Evolutionary conservation across 1,139 yeast species (phyloP).

Genomic region (Candida sanyaensis): DNA sequence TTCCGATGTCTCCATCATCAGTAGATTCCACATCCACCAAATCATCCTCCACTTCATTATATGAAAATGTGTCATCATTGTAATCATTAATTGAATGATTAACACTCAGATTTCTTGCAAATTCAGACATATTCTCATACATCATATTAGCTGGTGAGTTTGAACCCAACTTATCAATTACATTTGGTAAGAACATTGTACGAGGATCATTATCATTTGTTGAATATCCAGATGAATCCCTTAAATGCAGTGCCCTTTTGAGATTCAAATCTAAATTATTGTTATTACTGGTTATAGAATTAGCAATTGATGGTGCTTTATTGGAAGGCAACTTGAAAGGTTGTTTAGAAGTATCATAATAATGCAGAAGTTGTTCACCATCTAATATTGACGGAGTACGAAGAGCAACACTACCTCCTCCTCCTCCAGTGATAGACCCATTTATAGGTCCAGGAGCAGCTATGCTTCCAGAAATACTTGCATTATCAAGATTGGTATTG

Average conservation of each 20-base stretch:
- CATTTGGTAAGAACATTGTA: not conserved
- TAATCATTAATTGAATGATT: slow-evolving; percentile 14
- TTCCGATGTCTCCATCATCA: slow-evolving; percentile 29
- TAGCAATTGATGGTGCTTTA: slow-evolving; percentile 20
- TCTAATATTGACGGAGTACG: slow-evolving; percentile 9
- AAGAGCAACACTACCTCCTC: slow-evolving; percentile 1
- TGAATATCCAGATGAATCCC: slow-evolving; percentile 15
- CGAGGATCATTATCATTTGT: slow-evolving; percentile 9
- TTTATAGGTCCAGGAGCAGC: not conserved
- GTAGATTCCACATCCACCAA: slow-evolving; percentile 33
- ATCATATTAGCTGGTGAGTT: not conserved
- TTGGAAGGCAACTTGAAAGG: slow-evolving; percentile 7
- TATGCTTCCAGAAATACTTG: slow-evolving; percentile 16
- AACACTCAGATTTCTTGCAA: slow-evolving; percentile 8
- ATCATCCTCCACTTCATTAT: slow-evolving; percentile 32
- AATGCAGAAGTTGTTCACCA: slow-evolving; percentile 3
- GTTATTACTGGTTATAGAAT: slow-evolving; percentile 22
- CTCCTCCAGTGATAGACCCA: slow-evolving; percentile 4
- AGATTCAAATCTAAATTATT: slow-evolving; percentile 19
- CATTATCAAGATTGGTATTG: slow-evolving; percentile 13
- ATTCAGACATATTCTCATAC: slow-evolving; percentile 1
- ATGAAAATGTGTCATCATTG: slow-evolving; percentile 26
- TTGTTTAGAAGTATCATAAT: slow-evolving; percentile 1
- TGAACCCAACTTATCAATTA: slow-evolving; percentile 1
- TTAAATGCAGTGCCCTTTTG: slow-evolving; percentile 13